Evolutionary conservation across 1,284 basidiomycete species (phyloP).

Genomic region (Cerioporus squamosus): DNA sequence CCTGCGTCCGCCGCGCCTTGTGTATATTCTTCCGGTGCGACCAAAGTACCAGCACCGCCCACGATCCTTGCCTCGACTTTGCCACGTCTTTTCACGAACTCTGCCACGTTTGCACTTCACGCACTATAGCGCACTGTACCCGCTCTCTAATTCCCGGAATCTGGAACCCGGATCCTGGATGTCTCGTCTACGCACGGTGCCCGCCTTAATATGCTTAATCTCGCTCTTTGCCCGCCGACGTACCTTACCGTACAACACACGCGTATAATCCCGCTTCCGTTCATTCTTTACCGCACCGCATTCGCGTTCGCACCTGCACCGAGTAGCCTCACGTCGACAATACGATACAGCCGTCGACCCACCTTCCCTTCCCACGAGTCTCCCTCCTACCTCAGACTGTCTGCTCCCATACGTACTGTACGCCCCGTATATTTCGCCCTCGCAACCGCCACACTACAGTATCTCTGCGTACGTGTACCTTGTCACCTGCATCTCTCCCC

Average conservation of each 20-base stretch:
- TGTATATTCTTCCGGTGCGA: conserved; percentile 13
- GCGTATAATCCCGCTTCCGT: conserved; percentile 15
- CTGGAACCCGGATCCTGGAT: neutral
- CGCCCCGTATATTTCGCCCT: conserved; percentile 16
- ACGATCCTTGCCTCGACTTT: conserved; percentile 27
- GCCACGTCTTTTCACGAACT: conserved; percentile 17
- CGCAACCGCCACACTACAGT: neutral
- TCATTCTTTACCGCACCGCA: neutral
- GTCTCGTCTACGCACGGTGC: conserved; percentile 6
- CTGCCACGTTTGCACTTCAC: neutral
- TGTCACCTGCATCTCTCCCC: neutral
- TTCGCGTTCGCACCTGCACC: conserved; percentile 3
- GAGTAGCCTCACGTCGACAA: too few species aligned
- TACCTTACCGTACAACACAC: conserved; percentile 9
- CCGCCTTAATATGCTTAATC: conserved; percentile 14
- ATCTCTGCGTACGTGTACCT: neutral
- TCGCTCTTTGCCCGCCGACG: conserved; percentile 2
- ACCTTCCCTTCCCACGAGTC: too few species aligned
- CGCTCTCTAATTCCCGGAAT: conserved; percentile 14
- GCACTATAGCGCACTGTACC: conserved; percentile 22
- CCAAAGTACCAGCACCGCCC: neutral
- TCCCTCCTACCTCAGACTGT: too few species aligned
- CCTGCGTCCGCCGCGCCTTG: conserved; percentile 4
- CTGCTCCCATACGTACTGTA: neutral
- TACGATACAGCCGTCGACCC: too few species aligned